These are phyloP conservation scores for Hordeum vulgare DNA, from an alignment of 176 grass and related monocot genomes.

Conservation along the genomic window DNA sequence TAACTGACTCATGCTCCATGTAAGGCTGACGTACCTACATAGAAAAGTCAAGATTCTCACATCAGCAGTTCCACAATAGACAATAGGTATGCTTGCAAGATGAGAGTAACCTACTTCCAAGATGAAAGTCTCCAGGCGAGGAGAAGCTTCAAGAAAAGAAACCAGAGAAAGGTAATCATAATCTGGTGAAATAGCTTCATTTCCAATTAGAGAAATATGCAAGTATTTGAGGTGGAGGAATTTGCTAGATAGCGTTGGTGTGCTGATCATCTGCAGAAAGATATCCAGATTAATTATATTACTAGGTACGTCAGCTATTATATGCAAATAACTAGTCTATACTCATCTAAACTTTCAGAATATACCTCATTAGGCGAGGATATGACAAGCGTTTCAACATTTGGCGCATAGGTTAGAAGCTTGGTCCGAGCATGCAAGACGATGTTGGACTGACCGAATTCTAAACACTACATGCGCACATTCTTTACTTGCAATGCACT, in stretches of 20 bases:
- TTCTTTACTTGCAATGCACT: neutral
- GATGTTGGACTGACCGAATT: neutral
- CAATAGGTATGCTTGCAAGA: neutral
- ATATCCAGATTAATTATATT: neutral
- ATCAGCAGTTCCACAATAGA: neutral
- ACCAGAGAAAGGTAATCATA: conserved; percentile 9
- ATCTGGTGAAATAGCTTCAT: neutral
- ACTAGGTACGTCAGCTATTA: neutral
- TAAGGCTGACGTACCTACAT: neutral
- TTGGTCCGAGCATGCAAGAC: neutral
- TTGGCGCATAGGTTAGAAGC: neutral
- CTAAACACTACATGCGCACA: neutral
- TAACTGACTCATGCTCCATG: neutral
- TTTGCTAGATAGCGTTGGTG: neutral
- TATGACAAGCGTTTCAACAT: neutral
- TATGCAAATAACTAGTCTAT: neutral
- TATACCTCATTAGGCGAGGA: neutral
- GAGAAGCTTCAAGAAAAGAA: conserved; percentile 10
- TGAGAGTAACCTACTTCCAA: neutral
- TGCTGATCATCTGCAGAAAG: neutral
- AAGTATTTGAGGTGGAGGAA: neutral
- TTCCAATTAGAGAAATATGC: neutral
- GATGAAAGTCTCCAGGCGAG: neutral
- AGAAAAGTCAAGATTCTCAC: neutral
- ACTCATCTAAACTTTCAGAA: neutral